phyloP scores from a whole-genome alignment of 1,139 yeast genomes.

The Candida labiduridarum region DNA sequence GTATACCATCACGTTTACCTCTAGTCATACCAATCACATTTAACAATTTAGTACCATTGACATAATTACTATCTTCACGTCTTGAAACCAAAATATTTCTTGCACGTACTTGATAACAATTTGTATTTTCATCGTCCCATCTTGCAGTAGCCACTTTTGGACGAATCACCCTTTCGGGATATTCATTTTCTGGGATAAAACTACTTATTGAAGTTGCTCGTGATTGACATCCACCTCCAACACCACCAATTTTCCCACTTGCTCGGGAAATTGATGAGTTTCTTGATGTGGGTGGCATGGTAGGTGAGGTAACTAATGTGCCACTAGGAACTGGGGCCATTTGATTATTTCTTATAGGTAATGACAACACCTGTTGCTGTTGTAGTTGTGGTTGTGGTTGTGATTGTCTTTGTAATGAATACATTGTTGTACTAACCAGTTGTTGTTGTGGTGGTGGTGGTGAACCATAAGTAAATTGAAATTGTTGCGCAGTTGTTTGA shows the following conservation, averaged over 20 bases:
- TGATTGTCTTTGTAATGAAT: constrained; percentile 12
- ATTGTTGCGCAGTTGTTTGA: constrained; percentile 8
- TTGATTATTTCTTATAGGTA: constrained; percentile 4
- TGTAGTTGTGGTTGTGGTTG: constrained; percentile 4
- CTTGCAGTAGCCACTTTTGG: constrained; percentile 47
- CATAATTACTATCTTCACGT: constrained; percentile 52
- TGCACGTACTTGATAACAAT: constrained; percentile 53
- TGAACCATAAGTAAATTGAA: constrained; percentile 13
- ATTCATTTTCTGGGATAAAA: constrained; percentile 16
- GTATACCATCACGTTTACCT: constrained; percentile 92
- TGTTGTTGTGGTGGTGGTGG: constrained; percentile 12
- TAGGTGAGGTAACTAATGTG: background rate
- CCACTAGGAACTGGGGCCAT: constrained; percentile 7
- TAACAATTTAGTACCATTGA: constrained; percentile 64
- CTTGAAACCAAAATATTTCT: constrained; percentile 50
- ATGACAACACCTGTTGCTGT: constrained; percentile 3
- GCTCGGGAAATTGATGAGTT: constrained; percentile 3
- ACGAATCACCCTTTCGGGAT: constrained; percentile 22
- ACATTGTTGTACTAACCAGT: constrained; percentile 7
- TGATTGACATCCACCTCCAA: constrained; percentile 14
- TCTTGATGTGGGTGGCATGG: constrained; percentile 5
- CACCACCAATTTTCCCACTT: constrained; percentile 3
- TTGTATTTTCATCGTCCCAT: constrained; percentile 52
- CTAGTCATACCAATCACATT: constrained; percentile 96
- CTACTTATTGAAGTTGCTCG: constrained; percentile 21